phyloP scores from a whole-genome alignment of 2,329 filamentous ascomycete genomes.

The Truncatella angustata region DNA sequence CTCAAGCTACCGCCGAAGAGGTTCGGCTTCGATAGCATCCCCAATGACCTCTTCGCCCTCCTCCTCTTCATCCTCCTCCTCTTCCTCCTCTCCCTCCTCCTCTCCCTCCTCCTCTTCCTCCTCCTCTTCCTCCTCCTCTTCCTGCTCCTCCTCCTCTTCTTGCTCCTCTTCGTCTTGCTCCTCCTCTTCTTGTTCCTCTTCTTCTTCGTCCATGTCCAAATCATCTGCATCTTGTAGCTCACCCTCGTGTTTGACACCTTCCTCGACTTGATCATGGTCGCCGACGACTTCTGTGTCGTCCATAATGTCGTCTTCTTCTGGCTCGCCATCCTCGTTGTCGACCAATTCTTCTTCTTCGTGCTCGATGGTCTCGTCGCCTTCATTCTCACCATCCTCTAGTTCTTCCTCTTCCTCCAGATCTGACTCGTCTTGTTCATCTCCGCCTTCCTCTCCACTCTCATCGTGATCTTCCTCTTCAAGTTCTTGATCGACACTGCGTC shows the following conservation, averaged over 20 bases:
- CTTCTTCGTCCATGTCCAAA: background rate
- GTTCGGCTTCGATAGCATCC: background rate
- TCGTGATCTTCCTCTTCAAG: slow-evolving; percentile 14
- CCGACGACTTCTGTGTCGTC: slow-evolving; percentile 16
- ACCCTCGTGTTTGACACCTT: slow-evolving; percentile 16
- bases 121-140: slow-evolving; percentile 9
- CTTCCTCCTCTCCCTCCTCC: background rate
- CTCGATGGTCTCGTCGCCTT: slow-evolving; percentile 9
- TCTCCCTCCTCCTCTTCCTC: background rate
- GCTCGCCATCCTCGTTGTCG: slow-evolving; percentile 10
- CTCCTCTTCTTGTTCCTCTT: background rate
- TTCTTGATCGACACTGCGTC: slow-evolving; percentile 28
- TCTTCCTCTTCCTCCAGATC: slow-evolving; percentile 19
- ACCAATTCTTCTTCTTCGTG: slow-evolving; percentile 12
- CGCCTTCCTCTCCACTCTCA: slow-evolving; percentile 15
- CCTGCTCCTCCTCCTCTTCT: slow-evolving; percentile 20
- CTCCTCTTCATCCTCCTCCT: background rate
- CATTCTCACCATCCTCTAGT: slow-evolving; percentile 10
- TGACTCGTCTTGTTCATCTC: slow-evolving; percentile 18
- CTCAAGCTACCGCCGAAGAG: background rate
- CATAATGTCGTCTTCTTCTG: slow-evolving; percentile 9
- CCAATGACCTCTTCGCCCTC: background rate
- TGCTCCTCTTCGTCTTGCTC: slow-evolving; percentile 15
- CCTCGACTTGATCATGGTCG: slow-evolving; percentile 15
- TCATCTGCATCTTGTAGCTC: too few species aligned